phyloP scores from a whole-genome alignment of 192 early-diverging fungal species.

The Backusella westeae region DNA sequence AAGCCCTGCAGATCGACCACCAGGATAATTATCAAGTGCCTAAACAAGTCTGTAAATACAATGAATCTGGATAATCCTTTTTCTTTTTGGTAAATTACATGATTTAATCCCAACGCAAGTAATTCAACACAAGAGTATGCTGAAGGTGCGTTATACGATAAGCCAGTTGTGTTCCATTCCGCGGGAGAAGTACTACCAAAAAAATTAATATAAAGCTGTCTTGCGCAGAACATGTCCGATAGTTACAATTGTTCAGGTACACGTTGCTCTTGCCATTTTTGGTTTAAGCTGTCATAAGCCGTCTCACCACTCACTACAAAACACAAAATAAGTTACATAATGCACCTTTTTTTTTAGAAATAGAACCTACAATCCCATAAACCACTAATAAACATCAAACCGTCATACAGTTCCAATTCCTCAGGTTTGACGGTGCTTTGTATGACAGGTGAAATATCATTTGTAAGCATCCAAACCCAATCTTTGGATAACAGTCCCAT shows the following conservation, averaged over 20 bases:
- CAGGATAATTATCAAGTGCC: conserved; percentile 23
- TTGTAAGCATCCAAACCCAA: conserved; percentile 30
- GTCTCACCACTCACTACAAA: conserved; percentile 19
- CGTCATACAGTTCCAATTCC: conserved; percentile 11
- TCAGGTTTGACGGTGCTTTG: not conserved
- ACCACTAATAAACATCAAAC: conserved; percentile 31
- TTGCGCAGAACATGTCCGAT: not conserved
- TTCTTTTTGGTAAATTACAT: conserved; percentile 7
- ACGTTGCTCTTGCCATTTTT: conserved; percentile 6
- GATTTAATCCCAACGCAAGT: conserved; percentile 21
- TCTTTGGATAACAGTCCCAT: conserved; percentile 23
- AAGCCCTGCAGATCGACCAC: conserved; percentile 21
- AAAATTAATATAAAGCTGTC: not conserved
- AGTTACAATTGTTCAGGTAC: conserved; percentile 20
- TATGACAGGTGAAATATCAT: conserved; percentile 12
- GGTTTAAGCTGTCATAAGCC: conserved; percentile 8
- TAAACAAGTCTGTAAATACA: not conserved
- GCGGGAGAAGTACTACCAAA: not conserved
- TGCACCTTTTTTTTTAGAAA: not conserved
- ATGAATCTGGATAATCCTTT: not conserved
- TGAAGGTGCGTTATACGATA: conserved; percentile 26
- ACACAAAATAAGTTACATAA: not conserved
- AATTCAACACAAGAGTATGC: conserved; percentile 30
- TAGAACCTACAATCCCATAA: conserved; percentile 28
- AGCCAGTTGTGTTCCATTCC: not conserved